A percentile compares a stretch with the other conserved stretches of the same genome.
Evolutionary conservation across 371 early-diverging fungal species (phyloP).

Genomic region (Rhizopus stolonifer): DNA sequence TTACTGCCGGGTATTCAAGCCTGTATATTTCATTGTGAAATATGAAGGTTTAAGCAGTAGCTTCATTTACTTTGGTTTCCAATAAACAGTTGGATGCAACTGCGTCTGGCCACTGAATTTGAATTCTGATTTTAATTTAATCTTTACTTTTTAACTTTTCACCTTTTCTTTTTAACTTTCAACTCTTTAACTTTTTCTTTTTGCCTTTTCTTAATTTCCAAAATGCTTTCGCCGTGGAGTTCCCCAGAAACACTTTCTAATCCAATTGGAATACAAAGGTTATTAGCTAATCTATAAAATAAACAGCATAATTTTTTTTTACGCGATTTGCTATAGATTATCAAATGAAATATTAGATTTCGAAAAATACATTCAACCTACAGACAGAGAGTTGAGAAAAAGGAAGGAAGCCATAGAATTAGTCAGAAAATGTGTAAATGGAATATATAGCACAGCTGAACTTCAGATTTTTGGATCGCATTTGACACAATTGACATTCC

Average conservation of each 20-base stretch:
- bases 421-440: slow-evolving; percentile 1
- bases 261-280: slow-evolving; percentile 8
- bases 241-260: slow-evolving; percentile 7
- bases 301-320: neutral
- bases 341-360: slow-evolving; percentile 28
- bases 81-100: too few species aligned
- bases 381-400: slow-evolving; percentile 13
- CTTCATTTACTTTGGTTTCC: too few species aligned
- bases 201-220: neutral
- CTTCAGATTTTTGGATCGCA: slow-evolving; percentile 19
- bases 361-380: slow-evolving; percentile 24
- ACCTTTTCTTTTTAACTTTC: too few species aligned
- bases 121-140: too few species aligned
- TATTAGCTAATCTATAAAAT: neutral
- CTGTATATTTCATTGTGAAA: too few species aligned
- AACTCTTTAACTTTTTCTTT: too few species aligned
- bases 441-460: neutral
- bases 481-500: slow-evolving; percentile 25
- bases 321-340: slow-evolving; percentile 4
- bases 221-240: slow-evolving; percentile 27
- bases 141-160: too few species aligned
- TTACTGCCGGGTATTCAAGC: too few species aligned
- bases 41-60: too few species aligned
- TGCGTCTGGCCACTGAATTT: too few species aligned
- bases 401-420: slow-evolving; percentile 1